phyloP scores from a whole-genome alignment of 148 eudicot genomes.

The Fagopyrum homotropicum region DNA sequence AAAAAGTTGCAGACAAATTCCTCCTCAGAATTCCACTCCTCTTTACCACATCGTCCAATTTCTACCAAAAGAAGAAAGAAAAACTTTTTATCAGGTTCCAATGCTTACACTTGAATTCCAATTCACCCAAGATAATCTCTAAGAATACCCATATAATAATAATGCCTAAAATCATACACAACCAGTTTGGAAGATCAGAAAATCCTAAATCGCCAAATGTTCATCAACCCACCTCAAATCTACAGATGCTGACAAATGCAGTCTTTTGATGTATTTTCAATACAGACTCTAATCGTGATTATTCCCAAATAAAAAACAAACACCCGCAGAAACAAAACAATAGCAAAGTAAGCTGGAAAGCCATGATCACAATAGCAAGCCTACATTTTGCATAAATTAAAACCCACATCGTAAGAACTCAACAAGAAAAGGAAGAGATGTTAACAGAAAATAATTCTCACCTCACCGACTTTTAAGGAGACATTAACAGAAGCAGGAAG shows the following conservation, averaged over 20 bases:
- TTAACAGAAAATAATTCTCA: neutral
- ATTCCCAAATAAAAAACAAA: neutral
- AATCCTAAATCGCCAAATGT: neutral
- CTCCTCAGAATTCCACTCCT: conserved; percentile 6
- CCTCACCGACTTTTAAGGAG: neutral
- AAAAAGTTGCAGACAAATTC: conserved; percentile 22
- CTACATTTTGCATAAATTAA: neutral
- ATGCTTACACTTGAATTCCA: neutral
- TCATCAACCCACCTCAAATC: neutral
- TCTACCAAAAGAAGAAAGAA: conserved; percentile 4
- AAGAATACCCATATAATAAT: neutral
- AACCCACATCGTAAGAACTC: neutral
- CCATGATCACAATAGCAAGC: neutral
- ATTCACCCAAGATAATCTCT: neutral
- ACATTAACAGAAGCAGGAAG: conserved; percentile 11
- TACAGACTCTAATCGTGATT: neutral
- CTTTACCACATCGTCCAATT: conserved; percentile 14
- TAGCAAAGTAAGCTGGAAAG: neutral
- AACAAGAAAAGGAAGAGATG: neutral
- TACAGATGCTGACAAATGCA: neutral
- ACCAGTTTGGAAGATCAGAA: neutral
- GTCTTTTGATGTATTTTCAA: neutral
- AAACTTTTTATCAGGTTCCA: neutral
- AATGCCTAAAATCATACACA: neutral
- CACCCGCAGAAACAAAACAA: neutral